Conservation (phyloP, 2,329 filamentous ascomycete species). For the Pyricularia pennisetigena region DNA sequence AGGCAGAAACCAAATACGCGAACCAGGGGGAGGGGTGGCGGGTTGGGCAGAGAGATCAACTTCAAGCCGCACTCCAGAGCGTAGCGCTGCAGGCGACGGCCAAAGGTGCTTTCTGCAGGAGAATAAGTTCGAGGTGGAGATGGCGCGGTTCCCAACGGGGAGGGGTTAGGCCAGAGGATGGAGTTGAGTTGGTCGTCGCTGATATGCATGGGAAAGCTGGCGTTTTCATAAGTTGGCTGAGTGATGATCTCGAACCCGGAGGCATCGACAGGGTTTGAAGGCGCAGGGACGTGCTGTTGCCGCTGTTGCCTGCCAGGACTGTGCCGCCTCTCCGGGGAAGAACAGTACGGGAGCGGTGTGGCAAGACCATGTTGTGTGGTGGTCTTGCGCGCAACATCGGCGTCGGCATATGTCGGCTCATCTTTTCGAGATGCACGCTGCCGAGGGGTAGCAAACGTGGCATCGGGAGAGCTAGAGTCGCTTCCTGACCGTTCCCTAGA, state of each 20-base stretch:
- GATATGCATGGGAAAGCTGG: slow-evolving; percentile 37
- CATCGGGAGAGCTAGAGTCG: neutral
- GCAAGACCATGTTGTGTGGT: neutral
- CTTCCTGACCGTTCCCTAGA: neutral
- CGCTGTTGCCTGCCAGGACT: neutral
- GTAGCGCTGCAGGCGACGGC: slow-evolving; percentile 56
- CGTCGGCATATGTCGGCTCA: neutral
- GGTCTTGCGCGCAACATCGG: neutral
- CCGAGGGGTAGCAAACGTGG: neutral
- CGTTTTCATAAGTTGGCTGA: slow-evolving; percentile 40
- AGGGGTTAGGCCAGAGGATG: slow-evolving; percentile 5
- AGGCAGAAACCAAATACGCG: slow-evolving; percentile 62
- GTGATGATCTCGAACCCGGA: slow-evolving; percentile 36
- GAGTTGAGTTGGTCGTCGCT: neutral
- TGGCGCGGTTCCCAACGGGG: slow-evolving; percentile 24
- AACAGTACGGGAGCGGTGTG: neutral
- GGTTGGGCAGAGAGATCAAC: slow-evolving; percentile 40
- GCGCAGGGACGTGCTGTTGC: neutral
- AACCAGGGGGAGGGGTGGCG: slow-evolving; percentile 36
- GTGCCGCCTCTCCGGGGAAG: neutral
- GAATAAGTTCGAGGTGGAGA: slow-evolving; percentile 42
- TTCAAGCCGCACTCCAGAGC: slow-evolving; percentile 52
- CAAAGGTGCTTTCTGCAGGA: slow-evolving; percentile 57
- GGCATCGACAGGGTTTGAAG: neutral
- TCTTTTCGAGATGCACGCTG: neutral